Evolutionary conservation across 768 basidiomycete genomes (phyloP), one percentile per base, ranked within the genome.

Genomic region (Mycena amicta): DNA sequence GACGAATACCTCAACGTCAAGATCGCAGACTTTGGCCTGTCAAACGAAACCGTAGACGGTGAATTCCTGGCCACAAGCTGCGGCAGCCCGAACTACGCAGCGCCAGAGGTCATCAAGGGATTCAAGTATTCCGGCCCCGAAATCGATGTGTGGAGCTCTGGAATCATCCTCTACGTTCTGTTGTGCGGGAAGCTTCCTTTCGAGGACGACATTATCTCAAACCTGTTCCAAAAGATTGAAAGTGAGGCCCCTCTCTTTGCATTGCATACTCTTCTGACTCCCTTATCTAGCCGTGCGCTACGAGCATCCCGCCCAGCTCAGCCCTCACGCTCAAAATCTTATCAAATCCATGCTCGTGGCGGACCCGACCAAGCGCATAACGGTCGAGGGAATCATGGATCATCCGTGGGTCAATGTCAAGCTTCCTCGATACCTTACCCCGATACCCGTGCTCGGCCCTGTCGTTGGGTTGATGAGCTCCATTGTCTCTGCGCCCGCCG

Each of bases 141-240:
- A 74, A 97, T 98, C 67, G 97, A 99, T 63, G 94, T 98, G 12
- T 99, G 97, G 97, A 94, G 92, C 65, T 92, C 92, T 55, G 97
- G 97, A 0, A 96, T 99, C n/a, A 98, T 99, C 64, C 83, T 99
- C 52, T 98, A 95, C 75, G 97, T 98, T 56, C 95, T 99, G 89
- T 83, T 99, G 4, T 95, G 92, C 68, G 97, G 96, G 4, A 80
- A 91, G 47, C 82, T 99, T 28, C 97, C 97, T 1, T 99, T 99
- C 70, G 97, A 98, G 75, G 95, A 98, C 73, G 94, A 97, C 45
- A 92, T 97, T 69, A 94, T 98, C 40, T 92, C 94, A 50, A 81
- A 84, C 0, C 75, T 99, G 12, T 98, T 98, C 77, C 88, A 90
- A 55, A 98, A 98, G 77, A 98, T 99, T 67, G 90, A 89, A 60